phyloP scores from a whole-genome alignment of 441 rosid genomes.

The Codiaeum variegatum region DNA sequence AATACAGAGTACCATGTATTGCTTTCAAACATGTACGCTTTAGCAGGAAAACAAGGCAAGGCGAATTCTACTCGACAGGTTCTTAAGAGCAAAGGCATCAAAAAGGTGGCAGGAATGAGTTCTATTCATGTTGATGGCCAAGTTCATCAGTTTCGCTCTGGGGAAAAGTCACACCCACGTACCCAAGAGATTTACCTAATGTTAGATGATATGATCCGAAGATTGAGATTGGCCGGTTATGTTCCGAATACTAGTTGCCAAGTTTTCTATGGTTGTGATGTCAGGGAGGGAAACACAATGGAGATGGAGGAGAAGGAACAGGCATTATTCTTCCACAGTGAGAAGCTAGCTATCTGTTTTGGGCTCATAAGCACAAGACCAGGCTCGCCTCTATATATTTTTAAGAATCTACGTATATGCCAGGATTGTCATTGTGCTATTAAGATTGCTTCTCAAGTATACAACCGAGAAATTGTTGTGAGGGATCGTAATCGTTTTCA shows the following conservation, averaged over 20 bases:
- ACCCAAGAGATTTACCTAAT: constrained; percentile 44
- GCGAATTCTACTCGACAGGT: constrained; percentile 47
- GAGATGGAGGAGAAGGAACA: constrained; percentile 71
- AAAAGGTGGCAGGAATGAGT: constrained; percentile 75
- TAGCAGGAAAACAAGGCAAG: constrained; percentile 50
- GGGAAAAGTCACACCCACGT: constrained; percentile 62
- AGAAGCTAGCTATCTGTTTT: constrained; percentile 74
- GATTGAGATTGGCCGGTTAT: constrained; percentile 59
- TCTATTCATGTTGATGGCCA: constrained; percentile 51
- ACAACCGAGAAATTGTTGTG: constrained; percentile 54
- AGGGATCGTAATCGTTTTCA: constrained; percentile 85
- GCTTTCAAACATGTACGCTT: constrained; percentile 63
- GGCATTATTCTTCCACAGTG: constrained; percentile 66
- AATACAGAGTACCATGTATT: constrained; percentile 58
- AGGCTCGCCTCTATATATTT: constrained; percentile 43
- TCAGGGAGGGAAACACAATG: constrained; percentile 24
- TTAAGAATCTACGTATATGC: constrained; percentile 78
- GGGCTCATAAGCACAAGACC: constrained; percentile 63
- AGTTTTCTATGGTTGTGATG: constrained; percentile 34
- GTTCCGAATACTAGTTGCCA: constrained; percentile 41
- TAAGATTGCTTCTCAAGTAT: constrained; percentile 53
- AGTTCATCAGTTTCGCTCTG: constrained; percentile 63
- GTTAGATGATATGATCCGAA: constrained; percentile 53
- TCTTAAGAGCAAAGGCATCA: constrained; percentile 46
- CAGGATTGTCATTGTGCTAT: constrained; percentile 75